A percentile compares a stretch with the other conserved stretches of the same genome.
phyloP scores from a whole-genome alignment of 768 basidiomycete genomes.

The Lactarius indigo region DNA sequence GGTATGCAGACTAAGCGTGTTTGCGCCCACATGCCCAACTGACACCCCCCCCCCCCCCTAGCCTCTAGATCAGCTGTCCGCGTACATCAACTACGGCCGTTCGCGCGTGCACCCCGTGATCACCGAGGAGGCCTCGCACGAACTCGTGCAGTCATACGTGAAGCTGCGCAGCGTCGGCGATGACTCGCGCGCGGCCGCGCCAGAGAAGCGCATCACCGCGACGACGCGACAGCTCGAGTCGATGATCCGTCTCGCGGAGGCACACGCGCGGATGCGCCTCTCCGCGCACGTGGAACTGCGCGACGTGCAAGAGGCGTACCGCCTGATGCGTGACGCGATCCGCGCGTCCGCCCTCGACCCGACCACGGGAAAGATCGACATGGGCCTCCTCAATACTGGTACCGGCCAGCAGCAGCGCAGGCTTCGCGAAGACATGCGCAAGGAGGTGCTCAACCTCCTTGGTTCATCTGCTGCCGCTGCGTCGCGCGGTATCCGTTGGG shows the following conservation, averaged over 20 bases:
- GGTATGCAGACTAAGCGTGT: constrained; percentile 43
- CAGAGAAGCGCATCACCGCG: constrained; percentile 94
- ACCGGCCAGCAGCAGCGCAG: constrained; percentile 84
- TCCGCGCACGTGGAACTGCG: constrained; percentile 77
- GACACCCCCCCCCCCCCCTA: constrained; percentile 30
- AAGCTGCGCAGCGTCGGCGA: constrained; percentile 90
- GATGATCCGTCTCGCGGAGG: constrained; percentile 95
- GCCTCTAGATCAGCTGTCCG: constrained; percentile 87
- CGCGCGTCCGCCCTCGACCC: constrained; percentile 95
- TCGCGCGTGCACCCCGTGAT: constrained; percentile 81
- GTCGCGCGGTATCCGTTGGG: constrained; percentile 70
- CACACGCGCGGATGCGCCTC: constrained; percentile 95
- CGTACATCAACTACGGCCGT: constrained; percentile 93
- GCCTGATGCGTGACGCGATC: constrained; percentile 97
- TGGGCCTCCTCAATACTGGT: constrained; percentile 92
- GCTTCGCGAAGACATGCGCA: constrained; percentile 85
- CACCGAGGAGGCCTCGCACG: constrained; percentile 77
- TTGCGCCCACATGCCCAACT: background rate
- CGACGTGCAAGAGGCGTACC: constrained; percentile 87
- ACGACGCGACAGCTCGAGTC: constrained; percentile 97
- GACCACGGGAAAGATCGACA: constrained; percentile 94
- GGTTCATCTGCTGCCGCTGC: constrained; percentile 43
- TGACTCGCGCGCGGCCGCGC: constrained; percentile 77
- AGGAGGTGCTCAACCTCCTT: constrained; percentile 67
- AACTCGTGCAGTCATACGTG: constrained; percentile 87